A percentile compares a stretch with the other conserved stretches of the same genome.
phyloP scores from a whole-genome alignment of 2,329 filamentous ascomycete genomes.

The Rhinocladiella similis region DNA sequence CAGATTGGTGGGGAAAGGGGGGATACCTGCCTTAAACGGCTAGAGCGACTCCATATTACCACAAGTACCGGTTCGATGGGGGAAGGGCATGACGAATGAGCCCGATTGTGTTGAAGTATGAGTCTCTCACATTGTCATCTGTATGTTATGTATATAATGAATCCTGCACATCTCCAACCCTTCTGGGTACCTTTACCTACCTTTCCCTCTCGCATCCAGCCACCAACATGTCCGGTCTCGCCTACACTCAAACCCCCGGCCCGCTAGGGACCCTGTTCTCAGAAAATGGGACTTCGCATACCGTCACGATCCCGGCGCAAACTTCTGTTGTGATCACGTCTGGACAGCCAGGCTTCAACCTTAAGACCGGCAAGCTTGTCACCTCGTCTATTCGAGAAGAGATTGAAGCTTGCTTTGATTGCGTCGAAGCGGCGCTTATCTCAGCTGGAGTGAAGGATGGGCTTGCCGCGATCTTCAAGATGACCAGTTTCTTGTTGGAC shows the following conservation, averaged over 20 bases:
- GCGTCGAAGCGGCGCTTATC: background rate
- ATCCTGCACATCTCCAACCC: too few relatives aligned
- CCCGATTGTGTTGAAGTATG: too few relatives aligned
- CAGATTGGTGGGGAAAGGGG: too few relatives aligned
- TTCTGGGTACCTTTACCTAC: too few relatives aligned
- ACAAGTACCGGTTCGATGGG: too few relatives aligned
- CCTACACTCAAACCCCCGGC: background rate
- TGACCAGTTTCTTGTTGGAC: background rate
- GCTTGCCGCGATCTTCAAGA: background rate
- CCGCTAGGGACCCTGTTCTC: background rate
- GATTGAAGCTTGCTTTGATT: background rate
- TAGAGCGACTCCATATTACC: too few relatives aligned
- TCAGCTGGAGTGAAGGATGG: background rate
- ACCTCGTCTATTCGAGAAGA: background rate
- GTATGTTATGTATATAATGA: too few relatives aligned
- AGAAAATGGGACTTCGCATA: background rate
- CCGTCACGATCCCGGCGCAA: background rate
- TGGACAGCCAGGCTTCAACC: background rate
- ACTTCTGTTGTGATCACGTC: background rate
- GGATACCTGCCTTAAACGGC: too few relatives aligned
- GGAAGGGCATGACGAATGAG: too few relatives aligned
- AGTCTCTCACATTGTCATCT: too few relatives aligned
- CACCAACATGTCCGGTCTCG: too few relatives aligned
- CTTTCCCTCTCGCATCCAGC: too few relatives aligned
- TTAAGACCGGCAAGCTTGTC: background rate